phyloP scores from a whole-genome alignment of 2,329 filamentous ascomycete genomes.

The Fusarium sp. region DNA sequence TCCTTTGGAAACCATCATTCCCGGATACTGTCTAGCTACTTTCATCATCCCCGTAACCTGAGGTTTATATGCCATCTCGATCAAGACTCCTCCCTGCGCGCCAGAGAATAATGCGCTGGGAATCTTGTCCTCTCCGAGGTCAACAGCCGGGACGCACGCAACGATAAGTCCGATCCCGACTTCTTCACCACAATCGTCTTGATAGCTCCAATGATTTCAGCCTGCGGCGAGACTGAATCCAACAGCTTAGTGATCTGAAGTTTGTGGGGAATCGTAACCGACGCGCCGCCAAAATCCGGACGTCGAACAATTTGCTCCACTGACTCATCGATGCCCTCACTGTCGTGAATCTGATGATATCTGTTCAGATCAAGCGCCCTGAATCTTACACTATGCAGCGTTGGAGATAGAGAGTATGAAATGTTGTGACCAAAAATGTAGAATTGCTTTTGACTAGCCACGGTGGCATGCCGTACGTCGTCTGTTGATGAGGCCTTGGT shows the following conservation, averaged over 20 bases:
- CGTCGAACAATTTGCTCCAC: not conserved
- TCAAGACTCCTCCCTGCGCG: not conserved
- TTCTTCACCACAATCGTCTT: constrained; percentile 6
- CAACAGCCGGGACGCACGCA: constrained; percentile 3
- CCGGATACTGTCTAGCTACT: not conserved
- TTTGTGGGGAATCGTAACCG: constrained; percentile 22
- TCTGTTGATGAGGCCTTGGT: too few species aligned
- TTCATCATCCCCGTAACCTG: constrained; percentile 15
- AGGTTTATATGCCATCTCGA: constrained; percentile 16
- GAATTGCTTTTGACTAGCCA: constrained; percentile 1
- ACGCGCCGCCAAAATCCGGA: constrained; percentile 6
- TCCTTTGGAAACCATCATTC: constrained; percentile 1
- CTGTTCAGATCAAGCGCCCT: not conserved
- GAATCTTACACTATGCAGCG: constrained; percentile 7
- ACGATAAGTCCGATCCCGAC: not conserved
- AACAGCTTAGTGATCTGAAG: constrained; percentile 10
- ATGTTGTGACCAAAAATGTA: constrained; percentile 26
- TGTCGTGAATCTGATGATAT: constrained; percentile 19
- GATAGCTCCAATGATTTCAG: not conserved
- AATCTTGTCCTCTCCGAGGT: not conserved
- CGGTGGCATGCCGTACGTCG: too few species aligned
- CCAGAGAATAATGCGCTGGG: not conserved
- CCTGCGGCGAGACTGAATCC: not conserved
- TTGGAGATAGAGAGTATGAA: constrained; percentile 11
- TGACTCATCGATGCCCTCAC: constrained; percentile 11